Evolutionary conservation across 2,329 filamentous ascomycete genomes (phyloP), one percentile per base, ranked within the genome.

Genomic region (Calonectria montana): DNA sequence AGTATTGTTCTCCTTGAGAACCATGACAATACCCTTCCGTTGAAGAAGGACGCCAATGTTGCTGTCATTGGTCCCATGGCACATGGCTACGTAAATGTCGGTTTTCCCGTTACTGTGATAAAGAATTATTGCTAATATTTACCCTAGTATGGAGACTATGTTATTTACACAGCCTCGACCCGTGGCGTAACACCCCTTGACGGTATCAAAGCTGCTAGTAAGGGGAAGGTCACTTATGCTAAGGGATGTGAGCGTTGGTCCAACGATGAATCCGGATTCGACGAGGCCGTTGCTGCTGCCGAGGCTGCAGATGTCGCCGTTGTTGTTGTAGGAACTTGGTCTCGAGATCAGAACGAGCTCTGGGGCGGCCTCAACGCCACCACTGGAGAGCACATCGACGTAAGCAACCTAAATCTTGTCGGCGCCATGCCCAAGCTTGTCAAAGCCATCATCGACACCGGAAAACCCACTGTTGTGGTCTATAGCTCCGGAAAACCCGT

Each of bases 21-120:
- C 77, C 88, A 90, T 67, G 82, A 89, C 43, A 82, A 85, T 15
- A 79, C 85, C 4, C 83, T 91, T 9, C 90, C 90, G 0, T 74
- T 91, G 55, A 87, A 87, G 73, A 94, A 92, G 79, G 86, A 89
- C 9, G 91, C 91, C n/a, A 91, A 89, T 18, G 87, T 94, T 70
- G 92, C 92, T 5, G 91, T 95, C 18, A 93, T 95, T 76, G 93
- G 93, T 0, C 93, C 93, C 2, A 94, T 95, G 90, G 93, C 91
- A 1, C 89, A 93, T 75, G 91, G 90, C 0, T 93, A 88, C 74
- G 91, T 94, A 87, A 94, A 94, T 77, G 90, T 91, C 76, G 83
- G 88, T 84, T 10, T 8, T 3, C 23, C 39, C 2, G 15, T 13
- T 8, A 2, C 23, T 16, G 5, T 2, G 4, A 9, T 16, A 9